Base-by-base conservation (phyloP, 352 stramenopile species). In the Phytophthora pini region DNA sequence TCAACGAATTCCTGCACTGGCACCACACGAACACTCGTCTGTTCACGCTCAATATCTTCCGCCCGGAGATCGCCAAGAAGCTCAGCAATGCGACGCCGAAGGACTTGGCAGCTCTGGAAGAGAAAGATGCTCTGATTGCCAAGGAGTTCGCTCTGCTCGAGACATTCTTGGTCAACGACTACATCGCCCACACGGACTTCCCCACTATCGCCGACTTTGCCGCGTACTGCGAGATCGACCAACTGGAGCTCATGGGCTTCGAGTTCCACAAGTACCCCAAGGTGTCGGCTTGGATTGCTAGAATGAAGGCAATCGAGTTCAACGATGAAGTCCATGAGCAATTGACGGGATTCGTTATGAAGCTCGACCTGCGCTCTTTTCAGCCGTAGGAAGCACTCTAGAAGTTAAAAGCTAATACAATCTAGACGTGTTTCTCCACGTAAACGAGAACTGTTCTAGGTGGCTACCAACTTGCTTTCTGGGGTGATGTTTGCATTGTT, bases 1-100 rank as follows among this genome's bases (percentile, higher is more conserved):
- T 88, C 41, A 75, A 90, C 62, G 66, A 90, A 67, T 88, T 86
- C 68, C 52, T 90, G 52, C 77, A 90, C 73, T 90, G 79, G 81
- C 79, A 90, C 69, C 81, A 90, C 77, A 85, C 67, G 22, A 82
- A 81, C 57, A 74, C 75, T 24, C 79, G 83, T 3, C 60, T 72
- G 53, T 78, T 83, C 53, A 89, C 83, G 44, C 50, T 74, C 5
- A 70, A 84, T 47, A 71, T 90, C 22, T 27, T 88, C 17, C 70
- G 67, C 5, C 80, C 73, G 26, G 45, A 72, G 32, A 54, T 85
- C 38, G 26, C 52, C 39, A 64, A 75, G 34, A 71, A 67, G 39
- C 26, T 79, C 11, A 66, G 72, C 10, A 50, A 22, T 1, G 76
- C 77, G 8, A 82, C 73, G 2, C 55, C 67, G 9, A 70, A 85